Evolutionary conservation across 345 rosid species (phyloP).

Genomic region (Gossypium ekmanianum): DNA sequence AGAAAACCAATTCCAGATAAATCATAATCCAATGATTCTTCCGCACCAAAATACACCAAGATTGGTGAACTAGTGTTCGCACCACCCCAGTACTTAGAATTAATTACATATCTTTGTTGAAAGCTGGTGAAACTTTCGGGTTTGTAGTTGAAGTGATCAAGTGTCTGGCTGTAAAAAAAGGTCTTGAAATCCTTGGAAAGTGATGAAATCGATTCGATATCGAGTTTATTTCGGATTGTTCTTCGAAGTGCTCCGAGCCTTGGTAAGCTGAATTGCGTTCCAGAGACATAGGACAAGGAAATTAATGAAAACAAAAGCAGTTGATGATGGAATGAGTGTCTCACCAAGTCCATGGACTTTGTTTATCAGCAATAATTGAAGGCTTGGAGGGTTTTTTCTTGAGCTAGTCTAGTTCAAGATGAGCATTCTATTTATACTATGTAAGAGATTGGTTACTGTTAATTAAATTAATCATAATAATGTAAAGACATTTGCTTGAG

Average conservation of each 20-base stretch:
- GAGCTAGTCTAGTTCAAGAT: conserved; percentile 12
- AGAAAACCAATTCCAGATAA: conserved; percentile 18
- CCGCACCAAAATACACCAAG: conserved; percentile 46
- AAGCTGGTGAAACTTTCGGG: conserved; percentile 51
- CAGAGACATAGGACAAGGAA: background rate
- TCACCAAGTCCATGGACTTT: background rate
- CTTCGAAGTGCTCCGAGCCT: conserved; percentile 20
- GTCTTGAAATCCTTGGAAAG: conserved; percentile 22
- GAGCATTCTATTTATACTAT: conserved; percentile 11
- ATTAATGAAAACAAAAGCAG: conserved; percentile 6
- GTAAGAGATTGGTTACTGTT: conserved; percentile 2
- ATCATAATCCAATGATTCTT: conserved; percentile 30
- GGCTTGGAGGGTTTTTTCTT: background rate
- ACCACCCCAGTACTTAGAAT: conserved; percentile 50
- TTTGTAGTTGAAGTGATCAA: conserved; percentile 54
- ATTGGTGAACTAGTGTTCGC: conserved; percentile 42
- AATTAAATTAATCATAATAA: background rate
- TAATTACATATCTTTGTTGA: conserved; percentile 41
- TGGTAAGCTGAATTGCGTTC: conserved; percentile 14
- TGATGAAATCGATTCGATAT: conserved; percentile 7
- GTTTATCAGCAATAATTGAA: background rate
- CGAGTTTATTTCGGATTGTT: background rate
- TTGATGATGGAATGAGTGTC: conserved; percentile 5
- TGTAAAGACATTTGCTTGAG: background rate
- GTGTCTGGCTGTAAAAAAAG: conserved; percentile 34